These are phyloP conservation scores for Closterium sp. DNA, from an alignment of 139 green algal genomes.

Conservation along the genomic window DNA sequence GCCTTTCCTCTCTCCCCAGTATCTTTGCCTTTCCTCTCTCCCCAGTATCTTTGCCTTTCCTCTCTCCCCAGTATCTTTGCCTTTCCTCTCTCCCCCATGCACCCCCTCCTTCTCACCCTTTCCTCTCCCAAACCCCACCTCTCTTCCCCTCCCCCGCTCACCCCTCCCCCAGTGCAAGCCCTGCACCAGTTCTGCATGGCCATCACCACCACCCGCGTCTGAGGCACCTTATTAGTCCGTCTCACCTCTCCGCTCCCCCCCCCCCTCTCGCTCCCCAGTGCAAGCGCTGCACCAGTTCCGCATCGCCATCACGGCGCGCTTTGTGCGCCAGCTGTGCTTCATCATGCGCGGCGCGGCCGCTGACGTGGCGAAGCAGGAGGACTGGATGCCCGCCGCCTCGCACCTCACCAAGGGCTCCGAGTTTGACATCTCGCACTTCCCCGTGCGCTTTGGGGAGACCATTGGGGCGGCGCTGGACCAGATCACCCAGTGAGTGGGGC, in stretches of 20 bases:
- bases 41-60: neutral
- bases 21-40: neutral
- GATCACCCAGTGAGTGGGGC: constrained; percentile 19
- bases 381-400: constrained; percentile 37
- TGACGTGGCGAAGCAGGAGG: constrained; percentile 34
- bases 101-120: no score
- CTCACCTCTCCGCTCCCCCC: no score
- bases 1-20: no score
- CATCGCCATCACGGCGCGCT: constrained; percentile 22
- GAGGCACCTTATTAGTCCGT: no score
- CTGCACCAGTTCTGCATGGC: no score
- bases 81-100: no score
- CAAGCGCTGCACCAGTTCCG: constrained; percentile 18
- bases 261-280: neutral
- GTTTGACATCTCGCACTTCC: constrained; percentile 36
- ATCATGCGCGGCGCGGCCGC: constrained; percentile 24
- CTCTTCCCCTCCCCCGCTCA: no score
- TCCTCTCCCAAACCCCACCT: neutral
- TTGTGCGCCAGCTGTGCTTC: constrained; percentile 39
- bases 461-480: constrained; percentile 20
- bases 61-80: neutral
- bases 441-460: constrained; percentile 31
- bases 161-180: neutral
- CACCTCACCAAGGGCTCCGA: neutral
- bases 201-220: no score